phyloP scores from a whole-genome alignment of 805 yeast genomes.

The Metschnikowia shivogae region DNA sequence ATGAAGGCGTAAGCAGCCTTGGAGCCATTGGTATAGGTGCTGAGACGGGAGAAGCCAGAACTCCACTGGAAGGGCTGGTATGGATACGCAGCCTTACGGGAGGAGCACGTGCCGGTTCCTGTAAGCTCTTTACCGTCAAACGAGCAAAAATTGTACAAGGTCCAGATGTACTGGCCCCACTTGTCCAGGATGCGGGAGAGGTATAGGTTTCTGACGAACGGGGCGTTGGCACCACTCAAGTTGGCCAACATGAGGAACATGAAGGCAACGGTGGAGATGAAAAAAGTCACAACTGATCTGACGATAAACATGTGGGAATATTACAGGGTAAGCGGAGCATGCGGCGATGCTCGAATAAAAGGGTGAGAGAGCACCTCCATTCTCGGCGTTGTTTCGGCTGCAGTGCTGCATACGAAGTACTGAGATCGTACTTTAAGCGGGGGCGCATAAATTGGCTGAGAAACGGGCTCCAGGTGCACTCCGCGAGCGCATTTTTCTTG shows the following conservation, averaged over 20 bases:
- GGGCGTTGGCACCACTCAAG: constrained; percentile 12
- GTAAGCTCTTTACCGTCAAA: constrained; percentile 7
- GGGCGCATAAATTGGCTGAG: constrained; percentile 3
- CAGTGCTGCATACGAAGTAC: background rate
- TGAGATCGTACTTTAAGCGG: constrained; percentile 1
- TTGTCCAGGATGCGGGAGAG: constrained; percentile 9
- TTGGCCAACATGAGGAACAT: constrained; percentile 13
- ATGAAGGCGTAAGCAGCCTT: constrained; percentile 10
- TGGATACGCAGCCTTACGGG: constrained; percentile 9
- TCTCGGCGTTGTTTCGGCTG: constrained; percentile 2
- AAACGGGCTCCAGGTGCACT: background rate
- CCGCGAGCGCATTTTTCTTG: constrained; percentile 3
- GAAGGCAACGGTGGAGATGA: constrained; percentile 13
- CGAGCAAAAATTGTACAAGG: constrained; percentile 11
- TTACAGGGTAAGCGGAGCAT: no score
- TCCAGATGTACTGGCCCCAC: constrained; percentile 11
- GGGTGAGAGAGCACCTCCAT: background rate
- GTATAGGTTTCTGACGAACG: constrained; percentile 11
- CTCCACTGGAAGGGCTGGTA: constrained; percentile 13
- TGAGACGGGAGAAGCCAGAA: constrained; percentile 6
- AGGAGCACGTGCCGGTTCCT: constrained; percentile 10
- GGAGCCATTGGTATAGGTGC: constrained; percentile 7
- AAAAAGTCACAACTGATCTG: constrained; percentile 11
- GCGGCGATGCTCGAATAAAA: no score
- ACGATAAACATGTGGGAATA: constrained; percentile 4